phyloP scores from a whole-genome alignment of 2,329 filamentous ascomycete species.

The Penicillium sp. region DNA sequence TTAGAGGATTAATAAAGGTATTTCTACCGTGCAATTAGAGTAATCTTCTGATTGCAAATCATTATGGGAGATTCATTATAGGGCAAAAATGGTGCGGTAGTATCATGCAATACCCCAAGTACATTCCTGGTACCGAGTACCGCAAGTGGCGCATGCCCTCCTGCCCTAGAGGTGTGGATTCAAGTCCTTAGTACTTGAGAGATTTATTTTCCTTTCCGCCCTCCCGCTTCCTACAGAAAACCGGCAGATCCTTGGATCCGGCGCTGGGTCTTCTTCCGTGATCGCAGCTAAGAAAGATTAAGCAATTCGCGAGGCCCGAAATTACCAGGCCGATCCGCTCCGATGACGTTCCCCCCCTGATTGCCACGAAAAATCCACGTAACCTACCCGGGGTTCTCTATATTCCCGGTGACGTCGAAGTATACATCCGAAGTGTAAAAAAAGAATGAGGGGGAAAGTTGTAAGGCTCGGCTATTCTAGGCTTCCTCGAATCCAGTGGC shows the following conservation, averaged over 20 bases:
- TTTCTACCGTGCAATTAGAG: too few species aligned
- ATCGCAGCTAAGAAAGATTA: conserved; percentile 17
- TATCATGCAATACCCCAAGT: conserved; percentile 1
- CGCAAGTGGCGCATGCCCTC: conserved; percentile 6
- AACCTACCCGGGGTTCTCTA: background rate
- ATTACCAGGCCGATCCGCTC: conserved; percentile 12
- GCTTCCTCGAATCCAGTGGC: background rate
- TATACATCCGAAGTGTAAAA: background rate
- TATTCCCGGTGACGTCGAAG: conserved; percentile 17
- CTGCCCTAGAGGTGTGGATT: conserved; percentile 4
- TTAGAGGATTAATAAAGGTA: background rate
- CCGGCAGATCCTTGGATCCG: conserved; percentile 23
- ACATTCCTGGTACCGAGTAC: conserved; percentile 5
- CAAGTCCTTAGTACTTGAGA: background rate
- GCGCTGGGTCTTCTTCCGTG: conserved; percentile 24
- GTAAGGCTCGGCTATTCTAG: background rate
- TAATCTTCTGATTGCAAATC: too few species aligned
- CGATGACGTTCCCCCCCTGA: conserved; percentile 17
- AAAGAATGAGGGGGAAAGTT: background rate
- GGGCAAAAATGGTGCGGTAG: background rate
- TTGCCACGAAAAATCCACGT: background rate
- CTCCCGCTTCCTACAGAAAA: background rate
- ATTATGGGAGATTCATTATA: background rate
- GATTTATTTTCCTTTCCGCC: background rate
- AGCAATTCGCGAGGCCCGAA: conserved; percentile 13